Conservation (phyloP, 208 protist genomes). For the Crithidia brevicula region DNA sequence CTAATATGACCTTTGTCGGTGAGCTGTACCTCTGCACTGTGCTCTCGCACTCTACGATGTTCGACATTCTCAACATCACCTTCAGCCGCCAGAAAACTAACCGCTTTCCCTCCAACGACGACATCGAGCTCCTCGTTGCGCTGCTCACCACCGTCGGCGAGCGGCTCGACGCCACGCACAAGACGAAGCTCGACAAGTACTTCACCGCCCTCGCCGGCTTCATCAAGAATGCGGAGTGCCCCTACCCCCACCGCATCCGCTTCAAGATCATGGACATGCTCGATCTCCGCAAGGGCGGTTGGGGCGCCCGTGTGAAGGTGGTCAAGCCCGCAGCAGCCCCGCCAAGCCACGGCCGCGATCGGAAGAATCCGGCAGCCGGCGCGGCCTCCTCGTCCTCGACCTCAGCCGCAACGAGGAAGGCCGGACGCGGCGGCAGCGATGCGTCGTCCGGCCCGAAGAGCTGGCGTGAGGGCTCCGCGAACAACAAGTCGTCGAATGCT, state of each 20-base stretch:
- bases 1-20: constrained; percentile 91
- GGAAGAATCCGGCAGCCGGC: constrained; percentile 3
- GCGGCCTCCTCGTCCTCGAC: constrained; percentile 20
- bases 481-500: not conserved
- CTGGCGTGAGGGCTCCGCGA: constrained; percentile 16
- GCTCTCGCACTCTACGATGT: constrained; percentile 71
- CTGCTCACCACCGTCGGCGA: constrained; percentile 80
- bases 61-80: constrained; percentile 69
- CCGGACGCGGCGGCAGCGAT: constrained; percentile 5
- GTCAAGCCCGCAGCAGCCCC: constrained; percentile 25
- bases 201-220: constrained; percentile 57
- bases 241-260: constrained; percentile 79
- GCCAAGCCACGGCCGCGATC: constrained; percentile 6
- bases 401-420: constrained; percentile 15
- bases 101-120: constrained; percentile 56
- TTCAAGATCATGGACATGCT: constrained; percentile 91
- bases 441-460: constrained; percentile 12
- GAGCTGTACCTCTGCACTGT: constrained; percentile 82
- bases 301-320: constrained; percentile 46
- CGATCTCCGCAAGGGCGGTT: constrained; percentile 67
- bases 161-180: constrained; percentile 58
- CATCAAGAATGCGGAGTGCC: constrained; percentile 51
- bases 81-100: constrained; percentile 51
- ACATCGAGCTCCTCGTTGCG: constrained; percentile 85
- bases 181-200: constrained; percentile 55